Evolutionary conservation across 495 filamentous ascomycete genomes (phyloP).

Genomic region (Durotheca rogersii): DNA sequence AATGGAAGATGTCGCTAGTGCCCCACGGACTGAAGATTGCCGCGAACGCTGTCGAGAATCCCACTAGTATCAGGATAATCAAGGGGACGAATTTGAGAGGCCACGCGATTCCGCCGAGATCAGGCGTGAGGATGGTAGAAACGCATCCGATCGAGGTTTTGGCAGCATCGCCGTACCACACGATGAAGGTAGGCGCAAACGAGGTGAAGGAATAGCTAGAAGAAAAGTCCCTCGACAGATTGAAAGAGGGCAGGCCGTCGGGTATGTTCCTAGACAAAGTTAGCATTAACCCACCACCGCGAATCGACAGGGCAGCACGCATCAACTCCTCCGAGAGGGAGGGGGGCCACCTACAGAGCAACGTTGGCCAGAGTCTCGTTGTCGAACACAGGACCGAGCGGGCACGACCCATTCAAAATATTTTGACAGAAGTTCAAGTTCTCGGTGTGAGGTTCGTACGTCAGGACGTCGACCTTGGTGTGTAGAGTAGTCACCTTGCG

Average conservation of each 20-base stretch:
- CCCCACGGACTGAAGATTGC: conserved; percentile 94
- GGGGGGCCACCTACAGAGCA: conserved; percentile 51
- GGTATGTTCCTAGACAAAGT: not conserved
- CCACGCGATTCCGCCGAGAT: conserved; percentile 61
- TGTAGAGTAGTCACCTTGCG: conserved; percentile 70
- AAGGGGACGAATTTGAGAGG: conserved; percentile 78
- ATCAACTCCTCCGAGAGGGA: conserved; percentile 3
- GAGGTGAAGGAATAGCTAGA: conserved; percentile 85
- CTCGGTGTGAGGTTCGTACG: conserved; percentile 63
- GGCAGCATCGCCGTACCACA: conserved; percentile 69
- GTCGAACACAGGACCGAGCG: conserved; percentile 72
- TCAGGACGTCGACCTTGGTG: conserved; percentile 67
- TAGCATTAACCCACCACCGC: conserved; percentile 7
- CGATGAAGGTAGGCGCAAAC: conserved; percentile 64
- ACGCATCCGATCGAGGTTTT: conserved; percentile 74
- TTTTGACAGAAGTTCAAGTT: conserved; percentile 62
- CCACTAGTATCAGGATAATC: conserved; percentile 75
- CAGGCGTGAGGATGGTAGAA: conserved; percentile 76
- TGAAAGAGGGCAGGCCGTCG: conserved; percentile 64
- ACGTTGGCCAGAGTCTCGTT: conserved; percentile 52
- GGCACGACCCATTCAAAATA: conserved; percentile 65
- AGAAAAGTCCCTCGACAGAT: conserved; percentile 71
- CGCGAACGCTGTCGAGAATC: conserved; percentile 75
- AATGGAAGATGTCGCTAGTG: conserved; percentile 81
- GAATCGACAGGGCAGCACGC: too few species aligned